Base-by-base conservation (phyloP, 163 green algal species). In the Picocystis sp. region DNA sequence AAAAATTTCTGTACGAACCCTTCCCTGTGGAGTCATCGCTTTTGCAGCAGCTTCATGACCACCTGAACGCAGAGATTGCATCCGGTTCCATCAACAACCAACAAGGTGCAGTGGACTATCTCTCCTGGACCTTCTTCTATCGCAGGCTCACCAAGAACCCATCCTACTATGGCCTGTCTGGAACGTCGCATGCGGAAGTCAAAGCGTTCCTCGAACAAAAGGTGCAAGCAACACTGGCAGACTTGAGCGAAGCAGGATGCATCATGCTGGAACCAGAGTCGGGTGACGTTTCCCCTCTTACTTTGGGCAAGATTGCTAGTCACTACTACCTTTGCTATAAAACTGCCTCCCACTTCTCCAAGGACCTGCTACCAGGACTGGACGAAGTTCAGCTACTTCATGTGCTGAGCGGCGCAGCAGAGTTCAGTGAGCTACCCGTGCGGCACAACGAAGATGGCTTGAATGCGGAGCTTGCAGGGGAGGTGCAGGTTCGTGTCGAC, bases 401-500 rank as follows among this genome's bases (percentile, higher is more conserved):
- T 17, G 64, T 75, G 24, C 63, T 86, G 43, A 80, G 70, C 53
- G 58, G 44, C 3, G 67, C 66, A 19, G 54, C 78, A 12, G 89
- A 98, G 75, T 96, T 84, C 59, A 80, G 93, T 56, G 87, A 96
- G 65, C 67, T 96, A 50, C 89, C 89, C 0, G 87, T 97, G 55
- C 67, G 89, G 0, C 89, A 97, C 76, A 96, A 95, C 59, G 89
- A 97, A 66, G 89, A 98, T 67, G 81, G 80, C 55, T 62, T 95
- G 43, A 96, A 96, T 60, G 60, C 58, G 9, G 58, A 74, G n/a
- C 73, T 98, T 54, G 62, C 75, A 0, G 48, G 60, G 5, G 11
- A 66, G 12, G 73, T 89, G 45, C 62, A 74, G 2, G 80, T 65
- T 60, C 42, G 48, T n/a, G 63, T 80, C 11, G 75, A 90, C 65